phyloP scores from a whole-genome alignment of 73 alveolate genomes.

The Vitrella brassicaformis region DNA sequence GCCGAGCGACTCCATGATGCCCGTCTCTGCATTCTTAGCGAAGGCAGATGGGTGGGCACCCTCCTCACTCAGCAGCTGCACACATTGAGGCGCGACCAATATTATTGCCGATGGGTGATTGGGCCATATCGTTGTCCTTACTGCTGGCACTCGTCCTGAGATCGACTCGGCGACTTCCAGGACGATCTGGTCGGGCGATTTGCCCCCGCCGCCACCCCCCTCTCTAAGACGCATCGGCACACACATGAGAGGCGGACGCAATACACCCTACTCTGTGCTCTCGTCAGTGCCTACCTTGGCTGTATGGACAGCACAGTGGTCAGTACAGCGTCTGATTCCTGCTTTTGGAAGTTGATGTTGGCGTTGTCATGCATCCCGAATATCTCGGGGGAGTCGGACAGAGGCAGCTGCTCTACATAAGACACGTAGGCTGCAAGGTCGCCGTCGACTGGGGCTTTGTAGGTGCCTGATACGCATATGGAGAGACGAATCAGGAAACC shows the following conservation, averaged over 20 bases:
- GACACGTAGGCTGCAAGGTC: slow-evolving; percentile 48
- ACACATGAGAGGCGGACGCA: background rate
- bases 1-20: slow-evolving; percentile 70
- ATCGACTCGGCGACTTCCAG: slow-evolving; percentile 51
- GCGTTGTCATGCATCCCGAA: slow-evolving; percentile 99
- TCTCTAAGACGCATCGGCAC: background rate
- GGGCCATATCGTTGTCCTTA: background rate
- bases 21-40: slow-evolving; percentile 47
- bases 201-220: slow-evolving; percentile 57
- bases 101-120: no score
- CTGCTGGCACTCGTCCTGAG: background rate
- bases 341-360: slow-evolving; percentile 78
- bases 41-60: slow-evolving; percentile 39
- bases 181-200: slow-evolving; percentile 75
- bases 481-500: background rate
- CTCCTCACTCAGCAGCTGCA: slow-evolving; percentile 30
- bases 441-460: slow-evolving; percentile 77
- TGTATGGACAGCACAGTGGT: slow-evolving; percentile 69
- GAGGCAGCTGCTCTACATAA: slow-evolving; percentile 72
- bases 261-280: no score
- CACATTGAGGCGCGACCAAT: no score
- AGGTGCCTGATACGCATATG: slow-evolving; percentile 55
- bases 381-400: slow-evolving; percentile 86
- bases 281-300: slow-evolving; percentile 68
- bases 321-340: slow-evolving; percentile 65